Percentiles rank a stretch among this genome's conserved stretches.
Evolutionary conservation across 1,284 basidiomycete genomes (phyloP).

Genomic region (Lentinula novae-zelandiae): DNA sequence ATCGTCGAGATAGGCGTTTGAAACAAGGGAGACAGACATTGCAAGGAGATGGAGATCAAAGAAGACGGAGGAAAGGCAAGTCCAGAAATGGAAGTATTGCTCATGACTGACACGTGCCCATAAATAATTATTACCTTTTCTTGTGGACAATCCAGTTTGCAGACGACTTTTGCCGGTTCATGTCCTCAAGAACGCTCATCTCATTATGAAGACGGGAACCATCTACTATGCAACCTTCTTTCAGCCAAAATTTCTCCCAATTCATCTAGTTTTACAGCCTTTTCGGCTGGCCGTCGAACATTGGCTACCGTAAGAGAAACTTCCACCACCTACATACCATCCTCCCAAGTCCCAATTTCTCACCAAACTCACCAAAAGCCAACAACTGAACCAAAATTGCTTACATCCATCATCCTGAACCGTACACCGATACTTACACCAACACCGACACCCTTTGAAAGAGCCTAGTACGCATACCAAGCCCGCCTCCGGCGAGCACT

Average conservation of each 20-base stretch:
- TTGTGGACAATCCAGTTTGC: not conserved
- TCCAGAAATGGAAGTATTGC: not conserved
- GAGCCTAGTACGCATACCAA: constrained; percentile 86
- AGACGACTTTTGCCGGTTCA: not conserved
- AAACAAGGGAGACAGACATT: constrained; percentile 83
- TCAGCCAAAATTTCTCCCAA: not conserved
- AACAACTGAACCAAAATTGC: constrained; percentile 30
- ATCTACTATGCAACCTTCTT: not conserved
- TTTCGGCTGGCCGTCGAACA: constrained; percentile 9
- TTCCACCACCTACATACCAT: not conserved
- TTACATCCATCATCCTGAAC: constrained; percentile 73
- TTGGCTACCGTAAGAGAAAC: constrained; percentile 13
- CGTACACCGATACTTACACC: constrained; percentile 82
- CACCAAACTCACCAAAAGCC: constrained; percentile 7
- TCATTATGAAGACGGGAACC: constrained; percentile 5
- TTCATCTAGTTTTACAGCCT: not conserved
- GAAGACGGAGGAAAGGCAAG: not conserved
- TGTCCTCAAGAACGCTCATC: constrained; percentile 2
- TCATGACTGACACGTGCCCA: not conserved
- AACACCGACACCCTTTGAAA: constrained; percentile 75
- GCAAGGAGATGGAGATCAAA: constrained; percentile 2
- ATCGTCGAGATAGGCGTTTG: constrained; percentile 87
- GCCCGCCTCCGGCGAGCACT: constrained; percentile 79
- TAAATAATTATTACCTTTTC: not conserved
- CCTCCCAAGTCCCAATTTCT: constrained; percentile 2